phyloP scores from a whole-genome alignment of 176 grass and related monocot species.

The Olyra latifolia region DNA sequence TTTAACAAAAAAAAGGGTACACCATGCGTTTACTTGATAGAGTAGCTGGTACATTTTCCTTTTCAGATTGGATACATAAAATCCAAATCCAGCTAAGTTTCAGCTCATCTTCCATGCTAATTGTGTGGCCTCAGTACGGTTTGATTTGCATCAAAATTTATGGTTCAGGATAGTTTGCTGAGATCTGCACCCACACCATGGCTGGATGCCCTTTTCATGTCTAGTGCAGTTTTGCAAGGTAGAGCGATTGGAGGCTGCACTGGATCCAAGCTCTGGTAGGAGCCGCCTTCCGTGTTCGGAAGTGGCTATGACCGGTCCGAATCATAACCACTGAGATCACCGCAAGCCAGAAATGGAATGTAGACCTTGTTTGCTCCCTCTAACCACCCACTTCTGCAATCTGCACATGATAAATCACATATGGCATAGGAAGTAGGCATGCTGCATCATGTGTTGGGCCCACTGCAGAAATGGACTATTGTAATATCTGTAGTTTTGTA shows the following conservation, averaged over 20 bases:
- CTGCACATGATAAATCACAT: conserved; percentile 37
- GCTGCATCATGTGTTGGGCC: neutral
- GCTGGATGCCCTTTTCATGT: conserved; percentile 70
- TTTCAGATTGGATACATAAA: neutral
- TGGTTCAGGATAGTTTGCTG: conserved; percentile 28
- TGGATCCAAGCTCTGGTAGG: conserved; percentile 71
- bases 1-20: neutral
- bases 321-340: conserved; percentile 85
- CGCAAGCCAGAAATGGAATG: conserved; percentile 86
- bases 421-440: neutral
- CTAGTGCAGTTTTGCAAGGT: conserved; percentile 74
- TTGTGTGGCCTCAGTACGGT: neutral
- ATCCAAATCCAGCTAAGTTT: neutral
- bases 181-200: conserved; percentile 33
- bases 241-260: conserved; percentile 83
- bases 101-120: neutral
- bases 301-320: conserved; percentile 78
- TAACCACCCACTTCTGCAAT: conserved; percentile 86
- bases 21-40: neutral
- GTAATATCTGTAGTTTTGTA: neutral
- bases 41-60: neutral
- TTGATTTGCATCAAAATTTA: neutral
- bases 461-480: neutral
- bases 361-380: conserved; percentile 88
- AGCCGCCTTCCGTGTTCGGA: conserved; percentile 38